Conservation (phyloP, 129 eudicot species). For the Deinandra increscens region DNA sequence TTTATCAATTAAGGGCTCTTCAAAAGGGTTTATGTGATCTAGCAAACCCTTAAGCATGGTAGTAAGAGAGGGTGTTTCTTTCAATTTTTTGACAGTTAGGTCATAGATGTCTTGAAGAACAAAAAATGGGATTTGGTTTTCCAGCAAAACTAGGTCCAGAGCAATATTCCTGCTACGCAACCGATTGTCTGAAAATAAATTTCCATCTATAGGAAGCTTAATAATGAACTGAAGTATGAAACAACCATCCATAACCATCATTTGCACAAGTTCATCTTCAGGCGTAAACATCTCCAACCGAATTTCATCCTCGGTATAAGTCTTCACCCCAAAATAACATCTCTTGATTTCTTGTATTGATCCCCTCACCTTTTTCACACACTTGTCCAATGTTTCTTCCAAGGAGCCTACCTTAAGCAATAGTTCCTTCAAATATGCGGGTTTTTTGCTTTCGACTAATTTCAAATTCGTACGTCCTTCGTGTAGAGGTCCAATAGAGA, state of each 20-base stretch:
- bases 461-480: too few relatives aligned
- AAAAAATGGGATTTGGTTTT: slow-evolving; percentile 7
- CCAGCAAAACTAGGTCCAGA: slow-evolving; percentile 10
- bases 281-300: too few relatives aligned
- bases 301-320: too few relatives aligned
- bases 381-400: neutral
- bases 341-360: neutral
- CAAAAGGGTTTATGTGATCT: neutral
- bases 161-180: too few relatives aligned
- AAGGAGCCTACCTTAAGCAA: neutral
- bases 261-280: slow-evolving; percentile 5
- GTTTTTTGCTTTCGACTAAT: too few relatives aligned
- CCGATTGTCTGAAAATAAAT: too few relatives aligned
- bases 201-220: too few relatives aligned
- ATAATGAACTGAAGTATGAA: neutral
- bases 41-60: neutral
- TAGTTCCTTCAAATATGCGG: too few relatives aligned
- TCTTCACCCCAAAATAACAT: neutral
- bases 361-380: neutral
- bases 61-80: neutral
- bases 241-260: slow-evolving; percentile 26
- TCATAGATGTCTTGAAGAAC: neutral
- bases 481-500: too few relatives aligned
- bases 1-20: too few relatives aligned
- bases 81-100: neutral